A percentile compares a stretch with the other conserved stretches of the same genome.
Evolutionary conservation across 768 basidiomycete species (phyloP).

Genomic region (Dentipellis sp.): DNA sequence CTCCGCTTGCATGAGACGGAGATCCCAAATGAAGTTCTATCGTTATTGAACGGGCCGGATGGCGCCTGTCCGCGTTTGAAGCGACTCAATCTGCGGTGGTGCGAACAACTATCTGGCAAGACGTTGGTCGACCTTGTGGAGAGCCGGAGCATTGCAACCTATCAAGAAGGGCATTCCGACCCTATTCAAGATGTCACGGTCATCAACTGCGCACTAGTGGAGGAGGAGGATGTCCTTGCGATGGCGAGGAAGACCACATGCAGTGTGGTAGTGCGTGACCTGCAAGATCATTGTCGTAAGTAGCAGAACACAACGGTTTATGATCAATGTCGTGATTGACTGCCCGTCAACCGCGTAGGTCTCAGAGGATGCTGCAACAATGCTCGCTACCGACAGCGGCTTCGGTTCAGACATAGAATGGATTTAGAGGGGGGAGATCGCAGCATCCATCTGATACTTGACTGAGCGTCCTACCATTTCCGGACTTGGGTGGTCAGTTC

Average conservation of each 20-base stretch:
- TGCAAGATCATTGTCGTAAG: conserved; percentile 48
- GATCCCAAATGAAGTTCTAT: conserved; percentile 37
- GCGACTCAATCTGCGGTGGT: conserved; percentile 51
- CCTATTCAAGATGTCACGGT: conserved; percentile 38
- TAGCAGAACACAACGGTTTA: conserved; percentile 4
- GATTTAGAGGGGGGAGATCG: background rate
- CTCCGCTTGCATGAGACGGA: conserved; percentile 51
- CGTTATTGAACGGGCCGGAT: conserved; percentile 26
- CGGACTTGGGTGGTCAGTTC: background rate
- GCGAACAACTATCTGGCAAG: conserved; percentile 40
- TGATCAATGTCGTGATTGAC: background rate
- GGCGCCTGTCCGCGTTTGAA: conserved; percentile 39
- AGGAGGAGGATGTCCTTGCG: conserved; percentile 42
- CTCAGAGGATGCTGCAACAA: conserved; percentile 44
- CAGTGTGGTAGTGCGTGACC: conserved; percentile 31
- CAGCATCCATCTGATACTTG: background rate
- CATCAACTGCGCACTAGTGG: conserved; percentile 49
- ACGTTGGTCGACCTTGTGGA: conserved; percentile 42
- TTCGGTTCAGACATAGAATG: conserved; percentile 26
- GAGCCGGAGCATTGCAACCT: conserved; percentile 22
- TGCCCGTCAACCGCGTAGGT: conserved; percentile 21
- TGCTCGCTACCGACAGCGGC: conserved; percentile 42
- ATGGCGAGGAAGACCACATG: conserved; percentile 39
- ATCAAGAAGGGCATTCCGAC: conserved; percentile 3
- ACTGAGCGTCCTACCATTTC: background rate